Conservation (phyloP, 164 flowering plant genomes). For the Brasenia schreberi region DNA sequence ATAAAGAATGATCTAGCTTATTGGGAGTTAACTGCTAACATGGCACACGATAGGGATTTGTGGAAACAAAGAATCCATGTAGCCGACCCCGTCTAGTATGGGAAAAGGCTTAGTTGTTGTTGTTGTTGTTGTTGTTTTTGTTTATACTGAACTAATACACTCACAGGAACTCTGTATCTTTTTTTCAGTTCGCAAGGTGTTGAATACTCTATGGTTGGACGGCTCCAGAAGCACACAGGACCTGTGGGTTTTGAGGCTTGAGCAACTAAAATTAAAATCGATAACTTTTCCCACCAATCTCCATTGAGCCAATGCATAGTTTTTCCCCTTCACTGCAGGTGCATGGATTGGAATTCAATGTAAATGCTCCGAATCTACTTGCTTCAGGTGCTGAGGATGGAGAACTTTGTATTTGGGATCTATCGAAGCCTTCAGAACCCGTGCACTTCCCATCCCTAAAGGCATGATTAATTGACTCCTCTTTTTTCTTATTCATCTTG, state of each 20-base stretch:
- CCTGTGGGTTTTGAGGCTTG: constrained; percentile 42
- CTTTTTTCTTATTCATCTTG: neutral
- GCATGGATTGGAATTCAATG: constrained; percentile 87
- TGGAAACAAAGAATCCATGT: too few relatives aligned
- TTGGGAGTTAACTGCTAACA: too few relatives aligned
- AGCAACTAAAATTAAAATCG: neutral
- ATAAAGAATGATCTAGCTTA: too few relatives aligned
- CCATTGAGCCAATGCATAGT: neutral
- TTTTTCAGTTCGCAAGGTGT: constrained; percentile 28
- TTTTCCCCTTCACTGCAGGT: constrained; percentile 30
- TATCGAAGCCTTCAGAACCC: constrained; percentile 61
- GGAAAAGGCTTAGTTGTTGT: too few relatives aligned
- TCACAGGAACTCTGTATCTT: neutral
- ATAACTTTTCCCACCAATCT: neutral
- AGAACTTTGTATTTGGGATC: constrained; percentile 93
- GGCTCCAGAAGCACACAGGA: constrained; percentile 70
- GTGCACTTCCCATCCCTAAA: constrained; percentile 66
- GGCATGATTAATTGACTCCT: constrained; percentile 22
- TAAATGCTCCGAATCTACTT: constrained; percentile 52
- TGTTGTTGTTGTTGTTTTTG: too few relatives aligned
- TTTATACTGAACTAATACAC: too few relatives aligned
- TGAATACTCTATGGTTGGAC: constrained; percentile 47
- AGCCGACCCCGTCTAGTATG: too few relatives aligned
- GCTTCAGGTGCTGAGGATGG: constrained; percentile 99
- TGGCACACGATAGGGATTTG: too few relatives aligned